These are phyloP conservation scores for Symbiodinium natans DNA, from an alignment of 73 alveolate genomes.

Conservation along the genomic window DNA sequence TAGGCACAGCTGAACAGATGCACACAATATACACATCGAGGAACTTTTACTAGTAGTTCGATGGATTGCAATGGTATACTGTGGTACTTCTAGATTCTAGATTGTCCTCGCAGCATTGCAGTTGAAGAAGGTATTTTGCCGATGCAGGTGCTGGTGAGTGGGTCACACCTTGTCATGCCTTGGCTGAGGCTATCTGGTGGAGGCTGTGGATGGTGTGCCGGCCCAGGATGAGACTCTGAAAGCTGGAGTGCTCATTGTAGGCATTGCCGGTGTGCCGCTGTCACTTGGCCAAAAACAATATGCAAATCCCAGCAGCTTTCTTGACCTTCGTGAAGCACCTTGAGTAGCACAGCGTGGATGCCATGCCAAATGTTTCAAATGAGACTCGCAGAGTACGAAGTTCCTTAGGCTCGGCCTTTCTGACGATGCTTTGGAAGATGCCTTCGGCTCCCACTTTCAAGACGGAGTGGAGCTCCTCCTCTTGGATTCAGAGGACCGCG, in stretches of 20 bases:
- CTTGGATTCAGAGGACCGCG: background rate
- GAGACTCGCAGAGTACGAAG: background rate
- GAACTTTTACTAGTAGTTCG: background rate
- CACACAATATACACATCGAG: background rate
- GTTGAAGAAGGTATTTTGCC: too few relatives aligned
- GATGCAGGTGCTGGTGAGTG: too few relatives aligned
- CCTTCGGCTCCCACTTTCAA: conserved; percentile 40
- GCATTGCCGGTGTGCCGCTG: conserved; percentile 32
- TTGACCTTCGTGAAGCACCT: background rate
- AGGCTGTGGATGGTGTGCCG: conserved; percentile 26
- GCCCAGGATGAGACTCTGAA: conserved; percentile 6
- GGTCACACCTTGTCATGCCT: too few relatives aligned
- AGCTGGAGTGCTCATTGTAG: conserved; percentile 15
- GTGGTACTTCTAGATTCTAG: too few relatives aligned
- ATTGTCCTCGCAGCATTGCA: too few relatives aligned
- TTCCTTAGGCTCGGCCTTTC: background rate
- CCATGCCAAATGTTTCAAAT: background rate
- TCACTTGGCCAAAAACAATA: background rate
- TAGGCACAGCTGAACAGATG: background rate
- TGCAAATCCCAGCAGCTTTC: too few relatives aligned
- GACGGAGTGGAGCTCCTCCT: conserved; percentile 15
- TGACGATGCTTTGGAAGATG: conserved; percentile 25
- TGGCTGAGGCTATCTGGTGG: conserved; percentile 46
- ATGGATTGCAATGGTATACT: too few relatives aligned
- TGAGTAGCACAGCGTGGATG: background rate